A percentile compares a stretch with the other conserved stretches of the same genome.
Evolutionary conservation across 257 asterid species (phyloP).

Genomic region (Solanum ossicruentum): DNA sequence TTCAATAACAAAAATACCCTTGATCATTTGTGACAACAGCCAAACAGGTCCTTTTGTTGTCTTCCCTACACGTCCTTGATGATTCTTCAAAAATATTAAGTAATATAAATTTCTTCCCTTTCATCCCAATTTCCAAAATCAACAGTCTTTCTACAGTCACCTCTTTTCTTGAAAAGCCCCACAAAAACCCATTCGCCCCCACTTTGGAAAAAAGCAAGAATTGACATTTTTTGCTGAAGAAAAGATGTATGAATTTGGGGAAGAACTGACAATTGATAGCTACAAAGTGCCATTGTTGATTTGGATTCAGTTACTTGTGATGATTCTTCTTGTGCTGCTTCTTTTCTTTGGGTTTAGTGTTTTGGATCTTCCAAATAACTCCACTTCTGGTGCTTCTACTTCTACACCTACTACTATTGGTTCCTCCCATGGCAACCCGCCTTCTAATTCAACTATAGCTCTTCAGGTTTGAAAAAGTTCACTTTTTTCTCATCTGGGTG

Average conservation of each 20-base stretch:
- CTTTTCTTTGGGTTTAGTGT: constrained; percentile 44
- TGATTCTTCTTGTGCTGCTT: constrained; percentile 42
- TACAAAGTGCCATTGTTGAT: constrained; percentile 58
- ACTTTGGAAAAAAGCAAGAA: not conserved
- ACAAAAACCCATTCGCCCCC: not conserved
- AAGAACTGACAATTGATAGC: constrained; percentile 51
- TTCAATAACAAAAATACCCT: not conserved
- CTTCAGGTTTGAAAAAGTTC: not conserved
- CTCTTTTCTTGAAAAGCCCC: not conserved
- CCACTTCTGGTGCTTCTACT: constrained; percentile 10
- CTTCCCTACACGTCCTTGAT: not conserved
- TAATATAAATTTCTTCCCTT: not conserved
- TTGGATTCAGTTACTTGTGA: constrained; percentile 63
- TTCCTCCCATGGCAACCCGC: not conserved
- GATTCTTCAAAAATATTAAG: not conserved
- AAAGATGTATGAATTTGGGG: constrained; percentile 48
- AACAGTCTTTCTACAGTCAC: not conserved
- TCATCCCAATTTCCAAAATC: not conserved
- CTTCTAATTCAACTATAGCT: not conserved
- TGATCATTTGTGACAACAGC: not conserved
- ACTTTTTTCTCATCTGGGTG: not conserved
- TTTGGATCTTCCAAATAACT: constrained; percentile 17
- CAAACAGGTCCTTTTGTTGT: not conserved
- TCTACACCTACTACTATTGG: no score
- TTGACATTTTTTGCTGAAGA: not conserved